Evolutionary conservation across 176 grass and related monocot species (phyloP).

Genomic region (Raddia distichophylla): DNA sequence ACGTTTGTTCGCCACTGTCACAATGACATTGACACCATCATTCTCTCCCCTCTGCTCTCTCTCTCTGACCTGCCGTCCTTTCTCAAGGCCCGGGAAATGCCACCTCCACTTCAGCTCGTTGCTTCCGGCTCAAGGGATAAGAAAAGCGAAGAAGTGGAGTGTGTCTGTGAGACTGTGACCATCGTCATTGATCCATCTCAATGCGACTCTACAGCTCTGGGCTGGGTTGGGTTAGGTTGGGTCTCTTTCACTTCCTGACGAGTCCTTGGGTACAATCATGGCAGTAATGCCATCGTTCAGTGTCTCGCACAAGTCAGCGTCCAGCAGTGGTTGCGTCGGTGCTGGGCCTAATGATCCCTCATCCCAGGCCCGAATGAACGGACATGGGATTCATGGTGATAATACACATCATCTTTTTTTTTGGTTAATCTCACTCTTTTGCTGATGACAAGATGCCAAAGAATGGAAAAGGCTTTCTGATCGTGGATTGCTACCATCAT

Average conservation of each 20-base stretch:
- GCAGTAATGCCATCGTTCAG: not conserved
- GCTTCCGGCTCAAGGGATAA: slow-evolving; percentile 36
- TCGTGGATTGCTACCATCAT: slow-evolving; percentile 41
- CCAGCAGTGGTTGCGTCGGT: slow-evolving; percentile 22
- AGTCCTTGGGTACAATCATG: slow-evolving; percentile 38
- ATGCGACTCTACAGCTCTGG: not conserved
- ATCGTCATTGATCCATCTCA: not conserved
- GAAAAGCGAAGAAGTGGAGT: not conserved
- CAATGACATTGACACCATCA: not conserved
- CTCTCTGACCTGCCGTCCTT: not conserved
- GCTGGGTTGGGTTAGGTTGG: slow-evolving; percentile 12
- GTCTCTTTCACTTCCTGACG: slow-evolving; percentile 24
- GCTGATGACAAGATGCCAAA: slow-evolving; percentile 29
- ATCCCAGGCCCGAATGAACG: slow-evolving; percentile 24
- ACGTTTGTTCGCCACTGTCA: slow-evolving; percentile 8
- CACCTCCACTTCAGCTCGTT: slow-evolving; percentile 26
- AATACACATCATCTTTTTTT: slow-evolving; percentile 7
- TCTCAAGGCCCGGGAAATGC: not conserved
- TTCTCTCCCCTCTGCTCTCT: not conserved
- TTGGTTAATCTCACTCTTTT: not conserved
- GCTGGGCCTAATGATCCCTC: not conserved
- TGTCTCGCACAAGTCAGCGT: not conserved
- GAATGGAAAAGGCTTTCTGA: slow-evolving; percentile 18
- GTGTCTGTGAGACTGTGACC: too few species aligned
- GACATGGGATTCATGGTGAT: slow-evolving; percentile 13